These are phyloP conservation scores for Rostrohypoxylon terebratum DNA, from an alignment of 495 filamentous ascomycete species.

Conservation along the genomic window DNA sequence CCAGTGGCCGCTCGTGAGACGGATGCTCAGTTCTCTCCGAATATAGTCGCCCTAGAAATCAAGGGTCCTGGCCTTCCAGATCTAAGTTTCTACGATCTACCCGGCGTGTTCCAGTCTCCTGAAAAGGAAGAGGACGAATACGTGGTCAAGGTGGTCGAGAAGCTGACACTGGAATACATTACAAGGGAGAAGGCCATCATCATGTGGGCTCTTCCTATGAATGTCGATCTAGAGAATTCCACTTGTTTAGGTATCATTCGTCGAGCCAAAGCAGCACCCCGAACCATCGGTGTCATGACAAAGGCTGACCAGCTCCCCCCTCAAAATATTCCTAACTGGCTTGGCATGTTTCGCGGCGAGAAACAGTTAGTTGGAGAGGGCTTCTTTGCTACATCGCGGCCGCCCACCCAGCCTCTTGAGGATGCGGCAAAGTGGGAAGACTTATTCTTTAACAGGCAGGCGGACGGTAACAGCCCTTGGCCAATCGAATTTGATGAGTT, in stretches of 20 bases:
- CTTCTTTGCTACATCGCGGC: slow-evolving; percentile 70
- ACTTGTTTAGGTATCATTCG: slow-evolving; percentile 73
- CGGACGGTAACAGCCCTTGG: slow-evolving; percentile 53
- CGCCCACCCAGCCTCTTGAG: slow-evolving; percentile 59
- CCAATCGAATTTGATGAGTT: slow-evolving; percentile 58
- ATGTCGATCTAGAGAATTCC: slow-evolving; percentile 76
- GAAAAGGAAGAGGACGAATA: slow-evolving; percentile 71
- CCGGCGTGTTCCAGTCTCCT: slow-evolving; percentile 77
- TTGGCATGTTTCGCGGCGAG: slow-evolving; percentile 67
- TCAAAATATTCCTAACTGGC: slow-evolving; percentile 65
- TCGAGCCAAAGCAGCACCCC: slow-evolving; percentile 64
- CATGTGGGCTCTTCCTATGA: slow-evolving; percentile 80
- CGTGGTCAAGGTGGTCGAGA: slow-evolving; percentile 73
- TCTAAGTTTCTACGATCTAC: slow-evolving; percentile 82
- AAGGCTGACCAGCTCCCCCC: slow-evolving; percentile 77
- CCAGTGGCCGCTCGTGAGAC: slow-evolving; percentile 48
- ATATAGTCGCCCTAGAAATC: slow-evolving; percentile 79
- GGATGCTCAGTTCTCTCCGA: slow-evolving; percentile 79
- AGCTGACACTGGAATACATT: slow-evolving; percentile 76
- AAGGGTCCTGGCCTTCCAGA: slow-evolving; percentile 74
- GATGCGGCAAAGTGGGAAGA: slow-evolving; percentile 68
- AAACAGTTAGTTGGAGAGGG: slow-evolving; percentile 69
- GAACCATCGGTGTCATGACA: slow-evolving; percentile 81
- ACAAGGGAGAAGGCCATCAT: slow-evolving; percentile 73
- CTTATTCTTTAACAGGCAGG: slow-evolving; percentile 65